Evolutionary conservation across 805 yeast species (phyloP).

Genomic region (Candida golubevii): DNA sequence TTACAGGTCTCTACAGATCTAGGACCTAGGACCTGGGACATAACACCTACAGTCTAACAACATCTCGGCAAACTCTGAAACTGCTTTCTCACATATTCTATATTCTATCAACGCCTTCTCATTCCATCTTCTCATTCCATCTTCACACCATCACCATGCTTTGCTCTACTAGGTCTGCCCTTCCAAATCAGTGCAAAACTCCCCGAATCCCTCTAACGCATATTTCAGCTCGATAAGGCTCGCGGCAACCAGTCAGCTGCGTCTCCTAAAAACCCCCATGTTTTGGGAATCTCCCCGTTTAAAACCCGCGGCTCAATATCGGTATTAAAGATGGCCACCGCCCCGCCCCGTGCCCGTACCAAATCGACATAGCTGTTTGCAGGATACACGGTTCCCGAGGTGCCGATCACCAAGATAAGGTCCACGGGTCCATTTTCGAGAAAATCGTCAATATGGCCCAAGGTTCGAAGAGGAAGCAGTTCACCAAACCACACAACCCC

Average conservation of each 20-base stretch:
- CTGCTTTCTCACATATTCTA: too few species aligned
- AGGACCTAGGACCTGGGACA: too few species aligned
- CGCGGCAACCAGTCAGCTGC: slow-evolving; percentile 67
- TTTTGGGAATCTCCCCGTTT: slow-evolving; percentile 35
- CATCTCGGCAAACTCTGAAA: too few species aligned
- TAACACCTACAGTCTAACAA: too few species aligned
- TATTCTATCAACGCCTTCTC: too few species aligned
- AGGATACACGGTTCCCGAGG: slow-evolving; percentile 85
- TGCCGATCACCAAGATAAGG: slow-evolving; percentile 76
- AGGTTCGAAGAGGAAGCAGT: slow-evolving; percentile 58
- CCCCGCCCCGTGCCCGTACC: slow-evolving; percentile 68
- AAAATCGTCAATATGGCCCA: slow-evolving; percentile 69
- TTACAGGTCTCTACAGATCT: too few species aligned
- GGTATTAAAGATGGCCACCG: slow-evolving; percentile 78
- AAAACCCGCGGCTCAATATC: slow-evolving; percentile 49
- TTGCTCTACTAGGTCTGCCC: too few species aligned
- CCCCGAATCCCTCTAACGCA: too few species aligned
- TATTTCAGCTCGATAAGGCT: too few species aligned
- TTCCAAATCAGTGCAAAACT: too few species aligned
- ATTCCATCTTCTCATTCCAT: too few species aligned
- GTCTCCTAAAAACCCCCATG: slow-evolving; percentile 79
- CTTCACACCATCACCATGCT: too few species aligned
- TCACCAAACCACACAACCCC: slow-evolving; percentile 98
- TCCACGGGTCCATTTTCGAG: slow-evolving; percentile 56
- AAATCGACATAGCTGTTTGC: slow-evolving; percentile 88